Conservation (phyloP, 805 yeast genomes). For the Hanseniaspora hatyaiensis region DNA sequence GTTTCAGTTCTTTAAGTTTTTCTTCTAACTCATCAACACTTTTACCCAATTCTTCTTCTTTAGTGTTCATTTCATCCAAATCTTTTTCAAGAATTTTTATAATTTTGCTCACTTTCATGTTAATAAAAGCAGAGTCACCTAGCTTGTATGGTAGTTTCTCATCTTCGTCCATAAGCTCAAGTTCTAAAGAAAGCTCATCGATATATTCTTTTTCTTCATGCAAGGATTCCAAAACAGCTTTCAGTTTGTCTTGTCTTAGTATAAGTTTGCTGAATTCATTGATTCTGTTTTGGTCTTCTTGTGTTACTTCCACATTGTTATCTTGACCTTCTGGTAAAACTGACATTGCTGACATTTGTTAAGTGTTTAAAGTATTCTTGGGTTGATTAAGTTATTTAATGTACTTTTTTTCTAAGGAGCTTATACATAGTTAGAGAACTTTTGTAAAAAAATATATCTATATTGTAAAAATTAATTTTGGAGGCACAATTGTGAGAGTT, state of each 20-base stretch:
- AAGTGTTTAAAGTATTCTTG: background rate
- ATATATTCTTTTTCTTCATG: constrained; percentile 72
- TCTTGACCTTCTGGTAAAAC: constrained; percentile 34
- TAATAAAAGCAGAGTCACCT: constrained; percentile 56
- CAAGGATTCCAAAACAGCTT: constrained; percentile 37
- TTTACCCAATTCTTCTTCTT: constrained; percentile 37
- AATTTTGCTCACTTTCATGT: constrained; percentile 53
- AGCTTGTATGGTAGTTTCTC: constrained; percentile 62
- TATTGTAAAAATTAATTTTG: too few relatives aligned
- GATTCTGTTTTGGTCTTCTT: constrained; percentile 75
- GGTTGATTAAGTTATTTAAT: too few relatives aligned
- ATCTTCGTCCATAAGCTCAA: constrained; percentile 74
- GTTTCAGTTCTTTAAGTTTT: constrained; percentile 50
- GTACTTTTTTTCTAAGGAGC: background rate
- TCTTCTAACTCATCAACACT: constrained; percentile 43
- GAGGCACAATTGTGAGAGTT: too few relatives aligned
- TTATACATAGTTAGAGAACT: too few relatives aligned
- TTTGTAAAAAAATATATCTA: too few relatives aligned
- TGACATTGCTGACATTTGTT: constrained; percentile 20
- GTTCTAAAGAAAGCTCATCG: constrained; percentile 73
- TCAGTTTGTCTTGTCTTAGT: constrained; percentile 50
- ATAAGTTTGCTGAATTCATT: constrained; percentile 80
- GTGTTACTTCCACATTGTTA: constrained; percentile 32
- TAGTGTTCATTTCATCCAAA: constrained; percentile 39
- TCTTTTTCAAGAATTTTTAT: constrained; percentile 57